Percentiles rank a stretch among this genome's conserved stretches.
These are phyloP conservation scores for Euryodendron excelsum DNA, from an alignment of 148 eudicot genomes.

Conservation along the genomic window DNA sequence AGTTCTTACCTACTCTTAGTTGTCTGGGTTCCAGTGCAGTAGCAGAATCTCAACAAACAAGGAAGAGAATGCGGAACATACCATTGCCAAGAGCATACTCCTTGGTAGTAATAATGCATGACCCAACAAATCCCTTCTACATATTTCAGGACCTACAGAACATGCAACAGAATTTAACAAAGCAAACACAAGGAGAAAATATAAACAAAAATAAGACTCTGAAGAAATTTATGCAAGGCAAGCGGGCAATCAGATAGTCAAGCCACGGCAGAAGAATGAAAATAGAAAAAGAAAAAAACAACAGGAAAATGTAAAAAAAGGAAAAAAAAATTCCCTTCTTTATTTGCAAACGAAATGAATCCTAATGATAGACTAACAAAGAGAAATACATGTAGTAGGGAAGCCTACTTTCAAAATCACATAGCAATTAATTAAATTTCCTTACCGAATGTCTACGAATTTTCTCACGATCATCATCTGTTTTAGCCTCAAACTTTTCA, in stretches of 20 bases:
- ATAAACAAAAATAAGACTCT: not conserved
- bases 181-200: not conserved
- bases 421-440: not conserved
- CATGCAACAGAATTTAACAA: not conserved
- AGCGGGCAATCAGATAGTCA: not conserved
- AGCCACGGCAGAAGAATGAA: not conserved
- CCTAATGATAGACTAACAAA: not conserved
- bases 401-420: not conserved
- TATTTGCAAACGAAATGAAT: not conserved
- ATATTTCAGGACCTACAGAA: slow-evolving; percentile 34
- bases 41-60: not conserved
- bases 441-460: slow-evolving; percentile 28
- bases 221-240: not conserved
- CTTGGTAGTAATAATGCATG: slow-evolving; percentile 47
- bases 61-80: slow-evolving; percentile 2
- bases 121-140: slow-evolving; percentile 48
- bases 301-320: not conserved
- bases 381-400: not conserved
- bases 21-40: not conserved
- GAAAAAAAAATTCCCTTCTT: not conserved
- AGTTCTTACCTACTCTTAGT: too few relatives aligned
- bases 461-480: slow-evolving; percentile 22
- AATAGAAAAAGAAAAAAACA: not conserved
- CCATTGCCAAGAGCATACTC: slow-evolving; percentile 54
- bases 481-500: slow-evolving; percentile 28